Conservation (phyloP, 306 rosid genomes). For the Astragalus glycyphyllos region DNA sequence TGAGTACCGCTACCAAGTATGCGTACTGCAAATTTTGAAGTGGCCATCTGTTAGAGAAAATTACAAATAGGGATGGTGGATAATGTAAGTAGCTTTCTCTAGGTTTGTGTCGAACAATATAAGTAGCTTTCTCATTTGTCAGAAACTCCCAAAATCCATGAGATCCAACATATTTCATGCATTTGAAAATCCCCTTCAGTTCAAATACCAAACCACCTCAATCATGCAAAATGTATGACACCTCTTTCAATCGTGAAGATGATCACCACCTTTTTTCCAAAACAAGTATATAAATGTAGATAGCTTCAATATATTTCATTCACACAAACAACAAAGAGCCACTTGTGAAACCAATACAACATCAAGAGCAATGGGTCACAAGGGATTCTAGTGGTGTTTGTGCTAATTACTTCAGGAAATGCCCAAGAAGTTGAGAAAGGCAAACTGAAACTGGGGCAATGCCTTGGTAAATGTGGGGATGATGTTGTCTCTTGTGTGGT, state of each 20-base stretch:
- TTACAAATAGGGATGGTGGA: too few relatives aligned
- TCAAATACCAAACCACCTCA: conserved; percentile 7
- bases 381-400: conserved; percentile 17
- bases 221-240: conserved; percentile 28
- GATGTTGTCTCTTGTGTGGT: conserved; percentile 10
- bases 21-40: too few relatives aligned
- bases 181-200: neutral
- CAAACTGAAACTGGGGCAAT: conserved; percentile 6
- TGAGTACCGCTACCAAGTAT: too few relatives aligned
- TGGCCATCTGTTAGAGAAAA: too few relatives aligned
- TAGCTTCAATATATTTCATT: neutral
- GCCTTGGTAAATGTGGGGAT: conserved; percentile 33
- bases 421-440: neutral
- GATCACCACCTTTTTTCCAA: conserved; percentile 20
- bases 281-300: conserved; percentile 9
- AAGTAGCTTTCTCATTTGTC: too few relatives aligned
- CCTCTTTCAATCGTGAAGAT: conserved; percentile 30
- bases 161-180: neutral
- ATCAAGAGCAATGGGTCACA: conserved; percentile 24
- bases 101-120: too few relatives aligned
- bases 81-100: too few relatives aligned
- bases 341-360: neutral
- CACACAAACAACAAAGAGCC: neutral
- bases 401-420: conserved; percentile 31
- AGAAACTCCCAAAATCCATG: too few relatives aligned